Conservation (phyloP, 2,329 filamentous ascomycete genomes). For the Stromatinia cepivora region DNA sequence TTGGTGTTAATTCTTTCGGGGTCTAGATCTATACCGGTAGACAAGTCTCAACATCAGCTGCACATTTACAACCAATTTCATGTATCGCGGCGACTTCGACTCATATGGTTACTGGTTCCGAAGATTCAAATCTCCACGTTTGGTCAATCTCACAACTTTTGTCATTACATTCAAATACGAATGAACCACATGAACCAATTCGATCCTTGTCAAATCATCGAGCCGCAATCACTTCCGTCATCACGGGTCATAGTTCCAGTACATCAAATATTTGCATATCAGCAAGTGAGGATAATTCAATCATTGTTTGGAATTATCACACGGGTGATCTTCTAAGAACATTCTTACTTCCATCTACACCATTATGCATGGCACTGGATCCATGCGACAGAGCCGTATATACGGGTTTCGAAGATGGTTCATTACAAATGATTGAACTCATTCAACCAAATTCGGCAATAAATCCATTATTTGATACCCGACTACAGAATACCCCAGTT, state of each 20-base stretch:
- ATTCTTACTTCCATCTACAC: constrained; percentile 72
- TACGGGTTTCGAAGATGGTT: constrained; percentile 76
- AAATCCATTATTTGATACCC: constrained; percentile 44
- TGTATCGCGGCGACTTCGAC: constrained; percentile 70
- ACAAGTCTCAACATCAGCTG: constrained; percentile 71
- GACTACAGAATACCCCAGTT: constrained; percentile 57
- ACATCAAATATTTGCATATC: constrained; percentile 83
- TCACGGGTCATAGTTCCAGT: constrained; percentile 65
- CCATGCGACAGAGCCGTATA: constrained; percentile 82
- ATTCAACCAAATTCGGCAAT: constrained; percentile 50
- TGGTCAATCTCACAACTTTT: constrained; percentile 82
- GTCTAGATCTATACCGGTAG: constrained; percentile 70
- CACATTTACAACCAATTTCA: constrained; percentile 79
- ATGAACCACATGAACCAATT: constrained; percentile 65
- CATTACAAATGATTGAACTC: constrained; percentile 77
- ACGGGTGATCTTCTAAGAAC: constrained; percentile 77
- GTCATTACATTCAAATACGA: constrained; percentile 53
- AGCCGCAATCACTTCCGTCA: constrained; percentile 66
- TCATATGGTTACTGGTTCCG: constrained; percentile 74
- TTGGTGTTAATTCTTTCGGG: constrained; percentile 27
- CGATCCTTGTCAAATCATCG: constrained; percentile 77
- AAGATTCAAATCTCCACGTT: constrained; percentile 87
- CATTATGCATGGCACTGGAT: constrained; percentile 74
- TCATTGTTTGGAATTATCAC: constrained; percentile 90
- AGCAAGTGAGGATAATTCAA: constrained; percentile 80